Evolutionary conservation across 1,284 basidiomycete species (phyloP).

Genomic region (Vanrija sp.): DNA sequence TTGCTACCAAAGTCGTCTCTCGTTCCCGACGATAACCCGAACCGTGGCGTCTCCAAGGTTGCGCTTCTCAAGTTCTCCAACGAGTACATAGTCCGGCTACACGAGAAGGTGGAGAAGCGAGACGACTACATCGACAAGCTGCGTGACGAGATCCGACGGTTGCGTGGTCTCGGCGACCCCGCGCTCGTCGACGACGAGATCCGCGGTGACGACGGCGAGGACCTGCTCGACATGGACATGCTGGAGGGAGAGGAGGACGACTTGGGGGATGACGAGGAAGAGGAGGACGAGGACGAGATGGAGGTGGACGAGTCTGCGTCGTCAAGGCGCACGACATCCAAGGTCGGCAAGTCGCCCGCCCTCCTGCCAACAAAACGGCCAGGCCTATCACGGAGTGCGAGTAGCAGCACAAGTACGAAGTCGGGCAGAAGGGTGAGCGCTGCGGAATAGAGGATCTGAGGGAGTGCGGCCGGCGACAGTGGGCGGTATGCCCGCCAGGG

Average conservation of each 20-base stretch:
- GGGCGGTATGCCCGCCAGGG: too few relatives aligned
- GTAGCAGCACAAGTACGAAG: too few relatives aligned
- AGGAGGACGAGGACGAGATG: conserved; percentile 43
- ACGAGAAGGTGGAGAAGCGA: conserved; percentile 72
- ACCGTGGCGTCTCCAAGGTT: conserved; percentile 91
- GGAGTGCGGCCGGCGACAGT: too few relatives aligned
- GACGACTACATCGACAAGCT: conserved; percentile 73
- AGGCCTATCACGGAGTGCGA: too few relatives aligned
- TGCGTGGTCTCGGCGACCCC: conserved; percentile 50
- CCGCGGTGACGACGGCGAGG: conserved; percentile 34
- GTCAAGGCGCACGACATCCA: neutral
- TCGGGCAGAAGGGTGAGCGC: too few relatives aligned
- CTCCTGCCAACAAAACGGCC: neutral
- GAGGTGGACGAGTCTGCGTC: conserved; percentile 16
- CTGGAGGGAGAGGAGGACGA: conserved; percentile 35
- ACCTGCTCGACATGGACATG: conserved; percentile 40
- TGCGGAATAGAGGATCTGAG: too few relatives aligned
- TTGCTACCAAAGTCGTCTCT: conserved; percentile 67
- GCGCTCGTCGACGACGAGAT: conserved; percentile 20
- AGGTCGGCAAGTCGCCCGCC: neutral
- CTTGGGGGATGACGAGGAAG: conserved; percentile 18
- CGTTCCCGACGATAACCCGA: conserved; percentile 79
- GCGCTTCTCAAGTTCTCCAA: conserved; percentile 86
- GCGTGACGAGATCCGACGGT: conserved; percentile 63
- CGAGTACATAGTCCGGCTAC: conserved; percentile 74